These are phyloP conservation scores for Medicago lupulina DNA, from an alignment of 306 rosid genomes.

Conservation along the genomic window DNA sequence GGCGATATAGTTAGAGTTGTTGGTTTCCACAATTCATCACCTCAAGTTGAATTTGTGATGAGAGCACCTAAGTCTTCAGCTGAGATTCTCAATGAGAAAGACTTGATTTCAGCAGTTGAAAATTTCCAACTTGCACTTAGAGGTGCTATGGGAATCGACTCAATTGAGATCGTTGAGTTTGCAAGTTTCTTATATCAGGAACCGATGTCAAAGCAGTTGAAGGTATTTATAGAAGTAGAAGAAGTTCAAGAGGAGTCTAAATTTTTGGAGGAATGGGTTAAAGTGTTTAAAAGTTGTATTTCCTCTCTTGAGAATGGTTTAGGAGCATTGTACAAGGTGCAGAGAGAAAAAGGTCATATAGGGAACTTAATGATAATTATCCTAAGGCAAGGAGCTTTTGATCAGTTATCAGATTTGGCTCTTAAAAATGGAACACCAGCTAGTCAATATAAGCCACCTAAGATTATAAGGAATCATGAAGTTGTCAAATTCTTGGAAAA, in stretches of 20 bases:
- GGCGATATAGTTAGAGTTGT: conserved; percentile 71
- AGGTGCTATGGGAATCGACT: conserved; percentile 41
- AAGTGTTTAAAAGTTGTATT: conserved; percentile 45
- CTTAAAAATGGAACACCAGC: conserved; percentile 65
- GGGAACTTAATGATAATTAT: conserved; percentile 50
- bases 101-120: conserved; percentile 57
- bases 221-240: conserved; percentile 63
- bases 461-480: conserved; percentile 61
- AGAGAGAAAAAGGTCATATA: conserved; percentile 53
- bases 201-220: conserved; percentile 51
- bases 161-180: conserved; percentile 54
- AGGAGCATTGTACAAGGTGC: conserved; percentile 64
- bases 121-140: conserved; percentile 48
- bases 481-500: conserved; percentile 50
- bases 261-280: conserved; percentile 40
- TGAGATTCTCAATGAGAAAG: conserved; percentile 65
- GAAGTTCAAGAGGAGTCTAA: conserved; percentile 51
- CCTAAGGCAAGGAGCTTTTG: conserved; percentile 59
- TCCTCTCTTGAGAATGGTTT: conserved; percentile 57
- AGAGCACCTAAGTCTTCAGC: conserved; percentile 58
- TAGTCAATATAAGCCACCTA: conserved; percentile 72
- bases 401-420: conserved; percentile 50
- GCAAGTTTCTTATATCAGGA: conserved; percentile 57
- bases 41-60: conserved; percentile 64
- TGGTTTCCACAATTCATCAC: conserved; percentile 63